These are phyloP conservation scores for Dryadomyces quercivorus DNA, from an alignment of 2,329 filamentous ascomycete genomes.

Conservation along the genomic window DNA sequence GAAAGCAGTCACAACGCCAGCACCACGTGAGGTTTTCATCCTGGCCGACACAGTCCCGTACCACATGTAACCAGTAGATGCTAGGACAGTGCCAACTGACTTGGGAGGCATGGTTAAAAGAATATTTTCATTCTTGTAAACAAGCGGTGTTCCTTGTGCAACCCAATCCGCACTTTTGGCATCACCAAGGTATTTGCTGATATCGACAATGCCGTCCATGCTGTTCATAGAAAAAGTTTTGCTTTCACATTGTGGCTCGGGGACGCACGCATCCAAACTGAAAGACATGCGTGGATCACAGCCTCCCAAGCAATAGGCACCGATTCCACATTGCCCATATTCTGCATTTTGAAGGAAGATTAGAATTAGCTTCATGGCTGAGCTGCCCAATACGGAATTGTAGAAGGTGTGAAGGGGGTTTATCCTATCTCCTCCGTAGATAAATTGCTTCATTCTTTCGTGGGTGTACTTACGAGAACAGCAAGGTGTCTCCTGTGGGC, in stretches of 20 bases:
- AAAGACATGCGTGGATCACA: conserved; percentile 83
- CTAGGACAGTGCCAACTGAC: conserved; percentile 77
- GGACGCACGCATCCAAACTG: conserved; percentile 72
- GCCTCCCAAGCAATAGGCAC: conserved; percentile 89
- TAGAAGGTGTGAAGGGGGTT: background rate
- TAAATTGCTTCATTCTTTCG: background rate
- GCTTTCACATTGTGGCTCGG: conserved; percentile 69
- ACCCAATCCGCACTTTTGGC: conserved; percentile 75
- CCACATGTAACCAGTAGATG: conserved; percentile 78
- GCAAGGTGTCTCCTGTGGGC: conserved; percentile 4
- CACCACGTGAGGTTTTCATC: conserved; percentile 72
- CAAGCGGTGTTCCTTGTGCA: conserved; percentile 61
- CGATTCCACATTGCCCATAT: conserved; percentile 85
- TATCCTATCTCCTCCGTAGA: no score
- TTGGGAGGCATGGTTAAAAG: conserved; percentile 82
- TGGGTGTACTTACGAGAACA: conserved; percentile 7
- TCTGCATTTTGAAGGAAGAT: conserved; percentile 37
- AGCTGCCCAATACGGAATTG: background rate
- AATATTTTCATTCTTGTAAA: conserved; percentile 51
- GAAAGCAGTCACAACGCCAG: conserved; percentile 92
- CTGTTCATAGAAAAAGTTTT: conserved; percentile 62
- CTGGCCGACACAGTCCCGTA: conserved; percentile 85
- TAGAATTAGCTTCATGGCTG: background rate
- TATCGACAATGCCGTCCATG: conserved; percentile 56
- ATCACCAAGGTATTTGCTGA: conserved; percentile 80